Evolutionary conservation across 495 filamentous ascomycete species (phyloP).

Genomic region (Lophiostoma macrostomum): DNA sequence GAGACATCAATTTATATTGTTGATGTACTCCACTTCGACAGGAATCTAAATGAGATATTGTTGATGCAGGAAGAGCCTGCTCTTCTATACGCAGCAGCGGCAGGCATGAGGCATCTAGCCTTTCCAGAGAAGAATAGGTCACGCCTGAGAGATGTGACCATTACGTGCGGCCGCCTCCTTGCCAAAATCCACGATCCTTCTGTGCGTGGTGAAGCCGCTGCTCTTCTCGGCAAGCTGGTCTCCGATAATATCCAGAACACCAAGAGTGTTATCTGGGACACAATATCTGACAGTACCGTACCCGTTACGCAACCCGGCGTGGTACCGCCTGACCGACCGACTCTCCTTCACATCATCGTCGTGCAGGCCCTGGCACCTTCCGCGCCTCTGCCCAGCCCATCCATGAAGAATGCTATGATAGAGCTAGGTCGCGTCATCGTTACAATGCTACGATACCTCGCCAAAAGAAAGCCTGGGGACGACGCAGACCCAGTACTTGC

Average conservation of each 20-base stretch:
- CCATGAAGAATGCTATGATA: constrained; percentile 28
- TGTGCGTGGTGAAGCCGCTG: constrained; percentile 29
- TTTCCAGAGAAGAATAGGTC: constrained; percentile 22
- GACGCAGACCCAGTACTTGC: constrained; percentile 4
- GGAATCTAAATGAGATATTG: constrained; percentile 17
- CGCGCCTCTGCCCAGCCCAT: constrained; percentile 27
- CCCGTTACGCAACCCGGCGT: constrained; percentile 6
- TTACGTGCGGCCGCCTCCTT: constrained; percentile 20
- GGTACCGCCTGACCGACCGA: constrained; percentile 1
- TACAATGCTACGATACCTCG: constrained; percentile 21
- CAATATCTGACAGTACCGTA: constrained; percentile 7
- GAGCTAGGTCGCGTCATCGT: constrained; percentile 27
- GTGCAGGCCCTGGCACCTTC: constrained; percentile 20
- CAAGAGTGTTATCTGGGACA: constrained; percentile 15
- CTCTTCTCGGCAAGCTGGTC: constrained; percentile 27
- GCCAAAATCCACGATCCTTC: constrained; percentile 18
- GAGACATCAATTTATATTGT: constrained; percentile 21
- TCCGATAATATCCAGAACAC: constrained; percentile 19
- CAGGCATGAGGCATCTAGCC: constrained; percentile 27
- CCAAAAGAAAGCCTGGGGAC: constrained; percentile 3
- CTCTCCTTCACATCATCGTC: constrained; percentile 23
- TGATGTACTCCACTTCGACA: constrained; percentile 15
- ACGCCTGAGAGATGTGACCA: constrained; percentile 17
- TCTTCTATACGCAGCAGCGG: constrained; percentile 27
- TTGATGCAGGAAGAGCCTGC: constrained; percentile 8